Evolutionary conservation across 1,284 basidiomycete species (phyloP).

Genomic region (Leccinum variabile): DNA sequence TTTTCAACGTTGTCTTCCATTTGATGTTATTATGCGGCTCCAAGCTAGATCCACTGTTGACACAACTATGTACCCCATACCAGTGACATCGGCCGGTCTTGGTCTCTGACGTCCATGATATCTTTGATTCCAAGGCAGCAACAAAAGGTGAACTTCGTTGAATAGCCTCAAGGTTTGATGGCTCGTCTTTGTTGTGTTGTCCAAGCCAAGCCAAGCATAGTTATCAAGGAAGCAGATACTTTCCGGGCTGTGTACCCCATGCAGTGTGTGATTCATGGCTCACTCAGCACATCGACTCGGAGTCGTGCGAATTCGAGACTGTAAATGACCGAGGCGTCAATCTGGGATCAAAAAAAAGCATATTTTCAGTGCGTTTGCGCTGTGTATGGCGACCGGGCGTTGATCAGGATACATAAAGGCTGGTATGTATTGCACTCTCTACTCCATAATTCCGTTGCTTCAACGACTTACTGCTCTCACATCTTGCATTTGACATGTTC

Average conservation of each 20-base stretch:
- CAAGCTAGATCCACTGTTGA: background rate
- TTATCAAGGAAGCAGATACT: background rate
- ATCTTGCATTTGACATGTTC: constrained; percentile 3
- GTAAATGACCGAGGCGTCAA: background rate
- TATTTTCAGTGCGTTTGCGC: background rate
- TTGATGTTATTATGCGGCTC: background rate
- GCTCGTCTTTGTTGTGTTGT: background rate
- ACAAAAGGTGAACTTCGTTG: background rate
- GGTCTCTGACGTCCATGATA: background rate
- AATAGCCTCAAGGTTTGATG: background rate
- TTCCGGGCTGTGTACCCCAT: background rate
- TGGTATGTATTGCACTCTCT: background rate
- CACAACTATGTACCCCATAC: background rate
- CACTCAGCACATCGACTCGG: background rate
- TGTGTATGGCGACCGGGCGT: background rate
- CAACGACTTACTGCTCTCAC: background rate
- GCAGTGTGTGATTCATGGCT: background rate
- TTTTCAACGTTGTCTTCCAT: background rate
- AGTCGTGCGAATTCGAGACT: background rate
- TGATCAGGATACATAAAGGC: background rate
- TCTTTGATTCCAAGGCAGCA: background rate
- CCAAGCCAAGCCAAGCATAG: background rate
- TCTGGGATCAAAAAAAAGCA: background rate
- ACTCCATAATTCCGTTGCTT: background rate
- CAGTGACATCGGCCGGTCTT: background rate